phyloP scores from a whole-genome alignment of 2,329 filamentous ascomycete genomes.

The Biscogniauxia marginata region DNA sequence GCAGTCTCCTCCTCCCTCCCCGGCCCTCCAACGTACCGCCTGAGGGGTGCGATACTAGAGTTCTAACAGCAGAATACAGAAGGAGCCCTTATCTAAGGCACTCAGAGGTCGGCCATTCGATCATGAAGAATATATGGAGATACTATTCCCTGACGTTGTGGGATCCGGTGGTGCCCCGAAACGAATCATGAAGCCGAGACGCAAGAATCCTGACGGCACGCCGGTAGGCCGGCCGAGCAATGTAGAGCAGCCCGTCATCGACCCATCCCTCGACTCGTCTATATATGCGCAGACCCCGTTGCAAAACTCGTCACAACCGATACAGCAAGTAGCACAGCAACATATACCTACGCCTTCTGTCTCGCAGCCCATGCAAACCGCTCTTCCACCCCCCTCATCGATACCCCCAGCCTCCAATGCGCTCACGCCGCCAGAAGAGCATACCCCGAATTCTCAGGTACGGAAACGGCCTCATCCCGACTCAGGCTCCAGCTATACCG shows the following conservation, averaged over 20 bases:
- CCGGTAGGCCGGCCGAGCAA: constrained; percentile 45
- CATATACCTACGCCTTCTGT: constrained; percentile 25
- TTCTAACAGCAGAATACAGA: constrained; percentile 36
- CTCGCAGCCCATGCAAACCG: constrained; percentile 31
- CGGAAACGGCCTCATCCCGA: constrained; percentile 30
- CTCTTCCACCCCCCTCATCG: constrained; percentile 40
- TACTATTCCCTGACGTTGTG: constrained; percentile 59
- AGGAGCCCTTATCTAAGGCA: constrained; percentile 57
- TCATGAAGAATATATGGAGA: constrained; percentile 60
- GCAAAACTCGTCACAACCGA: constrained; percentile 17
- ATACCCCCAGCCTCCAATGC: constrained; percentile 41
- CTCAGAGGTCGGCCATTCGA: constrained; percentile 58
- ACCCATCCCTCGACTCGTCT: constrained; percentile 25
- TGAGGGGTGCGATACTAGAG: neutral
- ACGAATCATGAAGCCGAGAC: constrained; percentile 55
- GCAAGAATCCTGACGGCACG: constrained; percentile 46
- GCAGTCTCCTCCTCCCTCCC: neutral
- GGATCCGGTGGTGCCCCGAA: constrained; percentile 60
- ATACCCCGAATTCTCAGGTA: constrained; percentile 42
- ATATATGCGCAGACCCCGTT: constrained; percentile 22
- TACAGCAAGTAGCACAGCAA: constrained; percentile 16
- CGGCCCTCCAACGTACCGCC: neutral
- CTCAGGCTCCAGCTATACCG: constrained; percentile 14
- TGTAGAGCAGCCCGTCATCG: constrained; percentile 44
- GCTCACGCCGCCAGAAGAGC: constrained; percentile 57